Evolutionary conservation across 2,329 filamentous ascomycete species (phyloP), one percentile per base, ranked within the genome.

Genomic region (Cercospora zeae-maydis): DNA sequence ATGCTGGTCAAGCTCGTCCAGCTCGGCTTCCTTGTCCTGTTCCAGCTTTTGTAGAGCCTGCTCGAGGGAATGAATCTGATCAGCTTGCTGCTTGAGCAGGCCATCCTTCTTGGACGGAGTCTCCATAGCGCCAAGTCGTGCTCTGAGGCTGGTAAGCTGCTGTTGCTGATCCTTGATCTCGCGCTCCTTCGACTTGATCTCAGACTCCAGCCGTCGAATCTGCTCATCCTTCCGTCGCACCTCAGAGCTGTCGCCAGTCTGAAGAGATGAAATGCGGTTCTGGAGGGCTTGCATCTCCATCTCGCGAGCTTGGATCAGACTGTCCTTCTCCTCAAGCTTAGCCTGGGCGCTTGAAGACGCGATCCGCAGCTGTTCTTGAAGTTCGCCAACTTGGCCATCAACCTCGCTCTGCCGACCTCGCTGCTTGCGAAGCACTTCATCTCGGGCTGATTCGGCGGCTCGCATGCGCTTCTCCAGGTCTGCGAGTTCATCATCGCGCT

Each of bases 401-500:
- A 78, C 77, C 52, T 80, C 76, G 67, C 85, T 69, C 19, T 68
- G 85, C n/a, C 90, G 74, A 16, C 85, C 83, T 37, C 91, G 89
- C 61, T 74, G 71, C 62, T 71, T 70, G 14, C 69, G 63, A 7
- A 66, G 63, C 7, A 66, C 69, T 24, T 74, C 70, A 54, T 72
- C 71, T 47, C 71, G 67, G 8, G 64, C 66, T 39, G 59, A 63
- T 55, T 74, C 73, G 4, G 69, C 70, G 5, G 69, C 63, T 7
- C 72, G 69, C 14, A 75, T 62, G 14, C 69, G 62, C 57, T 71
- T 70, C 61, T 74, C 71, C n/a, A 77, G 66, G 54, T 75, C 70
- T 2, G 63, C 67, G 11, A 92, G 79, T 68, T 91, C 87, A 65
- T 93, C 89, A 56, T 95, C 89, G 19, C 86, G 86, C 66, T 92